phyloP scores from a whole-genome alignment of 1,284 basidiomycete species.

The Naganishia liquefaciens region DNA sequence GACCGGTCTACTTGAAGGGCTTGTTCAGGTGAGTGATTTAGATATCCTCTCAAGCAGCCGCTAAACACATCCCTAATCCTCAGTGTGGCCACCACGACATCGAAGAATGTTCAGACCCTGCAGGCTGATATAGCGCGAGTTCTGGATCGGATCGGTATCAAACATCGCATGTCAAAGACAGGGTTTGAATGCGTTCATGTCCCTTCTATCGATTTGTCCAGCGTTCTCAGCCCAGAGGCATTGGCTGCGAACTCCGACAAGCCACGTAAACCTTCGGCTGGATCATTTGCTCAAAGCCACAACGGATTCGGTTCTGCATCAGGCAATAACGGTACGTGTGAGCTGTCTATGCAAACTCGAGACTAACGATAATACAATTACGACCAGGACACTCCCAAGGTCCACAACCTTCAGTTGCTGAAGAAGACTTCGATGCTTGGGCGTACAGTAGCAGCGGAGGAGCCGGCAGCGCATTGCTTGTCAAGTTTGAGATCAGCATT shows the following conservation, averaged over 20 bases:
- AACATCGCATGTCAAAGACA: conserved; percentile 82
- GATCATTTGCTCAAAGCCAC: neutral
- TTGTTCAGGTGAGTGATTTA: conserved; percentile 68
- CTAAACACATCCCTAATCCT: neutral
- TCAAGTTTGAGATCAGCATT: conserved; percentile 90
- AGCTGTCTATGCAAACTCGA: neutral
- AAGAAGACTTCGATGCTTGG: conserved; percentile 68
- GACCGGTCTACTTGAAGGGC: conserved; percentile 85
- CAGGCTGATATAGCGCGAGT: conserved; percentile 82
- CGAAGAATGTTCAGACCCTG: conserved; percentile 77
- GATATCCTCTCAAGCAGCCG: conserved; percentile 7
- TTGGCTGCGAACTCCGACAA: conserved; percentile 2
- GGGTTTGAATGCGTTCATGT: conserved; percentile 96
- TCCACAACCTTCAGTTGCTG: conserved; percentile 44
- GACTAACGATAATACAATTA: neutral
- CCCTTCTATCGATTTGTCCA: conserved; percentile 85
- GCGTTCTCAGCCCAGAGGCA: conserved; percentile 55
- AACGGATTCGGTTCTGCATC: conserved; percentile 1
- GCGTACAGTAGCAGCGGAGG: conserved; percentile 58
- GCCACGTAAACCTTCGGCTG: conserved; percentile 2
- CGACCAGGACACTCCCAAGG: conserved; percentile 7
- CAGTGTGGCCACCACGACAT: conserved; percentile 91
- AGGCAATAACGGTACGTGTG: conserved; percentile 3
- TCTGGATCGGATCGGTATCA: conserved; percentile 89
- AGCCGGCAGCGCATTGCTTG: conserved; percentile 69